Conservation (phyloP, 495 filamentous ascomycete species). For the Evansstolkia leycettana region DNA sequence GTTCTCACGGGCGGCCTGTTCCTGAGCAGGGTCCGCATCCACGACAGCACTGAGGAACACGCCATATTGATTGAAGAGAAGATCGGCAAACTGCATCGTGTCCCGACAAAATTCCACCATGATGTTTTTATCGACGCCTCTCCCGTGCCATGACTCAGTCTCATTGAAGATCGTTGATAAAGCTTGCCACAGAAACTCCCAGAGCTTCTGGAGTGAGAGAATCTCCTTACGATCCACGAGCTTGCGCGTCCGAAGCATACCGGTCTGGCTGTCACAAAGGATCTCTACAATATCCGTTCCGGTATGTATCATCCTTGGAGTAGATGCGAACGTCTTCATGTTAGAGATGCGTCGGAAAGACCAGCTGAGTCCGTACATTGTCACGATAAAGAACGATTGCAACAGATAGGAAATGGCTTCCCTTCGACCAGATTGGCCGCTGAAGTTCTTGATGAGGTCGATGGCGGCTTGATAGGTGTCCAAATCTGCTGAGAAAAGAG, state of each 20-base stretch:
- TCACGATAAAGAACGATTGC: conserved; percentile 47
- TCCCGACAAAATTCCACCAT: conserved; percentile 92
- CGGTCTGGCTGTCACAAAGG: conserved; percentile 70
- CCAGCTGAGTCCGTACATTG: conserved; percentile 48
- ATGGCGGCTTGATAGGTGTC: conserved; percentile 62
- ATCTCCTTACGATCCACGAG: conserved; percentile 46
- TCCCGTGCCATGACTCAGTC: conserved; percentile 66
- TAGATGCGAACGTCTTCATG: conserved; percentile 51
- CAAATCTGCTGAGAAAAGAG: conserved; percentile 57
- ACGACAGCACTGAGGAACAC: conserved; percentile 59
- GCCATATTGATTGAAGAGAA: conserved; percentile 69
- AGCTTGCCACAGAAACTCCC: conserved; percentile 69
- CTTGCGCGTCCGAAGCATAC: conserved; percentile 58
- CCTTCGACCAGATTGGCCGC: conserved; percentile 52
- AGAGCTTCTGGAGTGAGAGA: conserved; percentile 57
- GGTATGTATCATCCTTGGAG: conserved; percentile 58
- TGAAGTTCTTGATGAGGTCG: conserved; percentile 69
- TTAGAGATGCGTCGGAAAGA: conserved; percentile 43
- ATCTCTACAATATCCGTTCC: conserved; percentile 65
- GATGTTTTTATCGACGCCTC: conserved; percentile 51
- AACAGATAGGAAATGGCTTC: conserved; percentile 66
- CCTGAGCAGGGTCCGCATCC: conserved; percentile 26
- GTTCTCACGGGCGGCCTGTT: conserved; percentile 27
- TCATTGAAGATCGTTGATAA: conserved; percentile 70
- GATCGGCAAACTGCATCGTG: conserved; percentile 83